phyloP scores from a whole-genome alignment of 2,329 filamentous ascomycete species.

The Intubia oerlemansii region DNA sequence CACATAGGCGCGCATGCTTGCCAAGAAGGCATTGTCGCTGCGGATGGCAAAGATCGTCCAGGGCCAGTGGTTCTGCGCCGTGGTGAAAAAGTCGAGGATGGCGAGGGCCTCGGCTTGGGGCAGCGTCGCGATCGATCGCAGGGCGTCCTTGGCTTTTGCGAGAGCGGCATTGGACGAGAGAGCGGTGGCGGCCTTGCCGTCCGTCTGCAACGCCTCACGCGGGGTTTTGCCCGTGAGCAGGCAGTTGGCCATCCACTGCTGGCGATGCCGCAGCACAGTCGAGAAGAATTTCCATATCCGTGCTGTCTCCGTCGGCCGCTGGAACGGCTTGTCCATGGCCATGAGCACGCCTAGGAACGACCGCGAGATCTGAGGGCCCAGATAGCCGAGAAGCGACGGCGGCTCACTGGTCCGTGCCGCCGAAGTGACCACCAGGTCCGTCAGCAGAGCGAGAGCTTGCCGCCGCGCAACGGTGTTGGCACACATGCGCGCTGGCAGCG shows the following conservation, averaged over 20 bases:
- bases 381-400: slow-evolving; percentile 79
- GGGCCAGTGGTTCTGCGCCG: slow-evolving; percentile 85
- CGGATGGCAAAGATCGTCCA: slow-evolving; percentile 74
- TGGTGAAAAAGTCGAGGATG: slow-evolving; percentile 69
- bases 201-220: slow-evolving; percentile 44
- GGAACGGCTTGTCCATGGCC: slow-evolving; percentile 54
- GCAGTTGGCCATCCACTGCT: slow-evolving; percentile 92
- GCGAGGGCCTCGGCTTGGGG: slow-evolving; percentile 46
- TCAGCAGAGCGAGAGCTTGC: slow-evolving; percentile 45
- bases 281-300: slow-evolving; percentile 73
- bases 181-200: slow-evolving; percentile 26
- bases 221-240: slow-evolving; percentile 76
- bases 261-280: slow-evolving; percentile 66
- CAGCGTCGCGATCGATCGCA: slow-evolving; percentile 43
- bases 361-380: slow-evolving; percentile 64
- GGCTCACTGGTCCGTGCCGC: slow-evolving; percentile 45
- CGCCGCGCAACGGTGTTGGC: slow-evolving; percentile 44
- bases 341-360: slow-evolving; percentile 65
- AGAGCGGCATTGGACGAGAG: slow-evolving; percentile 43
- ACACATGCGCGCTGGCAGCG: slow-evolving; percentile 56
- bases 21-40: slow-evolving; percentile 52
- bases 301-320: slow-evolving; percentile 39
- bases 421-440: slow-evolving; percentile 50
- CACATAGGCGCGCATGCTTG: slow-evolving; percentile 50
- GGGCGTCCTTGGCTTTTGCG: slow-evolving; percentile 46